Base-by-base conservation (phyloP, 768 basidiomycete species). In the Suillus placidus region DNA sequence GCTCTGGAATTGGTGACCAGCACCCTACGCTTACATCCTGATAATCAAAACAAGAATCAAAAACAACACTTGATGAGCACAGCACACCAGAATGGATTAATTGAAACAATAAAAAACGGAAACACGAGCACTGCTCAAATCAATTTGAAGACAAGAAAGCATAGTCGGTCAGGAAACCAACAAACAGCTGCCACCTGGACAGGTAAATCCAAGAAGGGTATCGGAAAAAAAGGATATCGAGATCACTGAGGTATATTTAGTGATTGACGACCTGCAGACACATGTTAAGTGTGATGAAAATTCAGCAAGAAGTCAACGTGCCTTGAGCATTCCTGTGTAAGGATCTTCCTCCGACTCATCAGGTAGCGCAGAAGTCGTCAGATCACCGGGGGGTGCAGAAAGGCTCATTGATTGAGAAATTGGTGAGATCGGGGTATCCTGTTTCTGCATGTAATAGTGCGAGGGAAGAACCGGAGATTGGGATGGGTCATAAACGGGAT, bases 401-500 rank as follows among this genome's bases (percentile, higher is more conserved):
- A 45, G 45, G 55, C 20, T 65, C 58, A 47, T 35, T 38, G 51
- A 55, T n/a, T 12, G 42, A 35, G 61, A 34, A 52, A 54, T 45
- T 8, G 62, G 66, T 6, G 66, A 51, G 45, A 43, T 13, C 6
- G 23, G n/a, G 52, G 51, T 64, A 37, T 68, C 68, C 14, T 64
- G 64, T 14, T 38, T 42, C 32, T 32, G 30, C 34, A 37, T n/a
- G 49, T 68, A 61, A 40, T 60, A 60, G 35, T 74, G 74, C 3
- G 67, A 64, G 32, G 77, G 76, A 23, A 73, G 45, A 47, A 71
- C 64, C n/a, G 69, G 70, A 18, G 69, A 4, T 26, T 64, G 66
- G 67, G 71, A 66, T 16, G 74, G 76, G 60, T 74, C 70, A 45
- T 72, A 68, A 10, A 70, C 37, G 0, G 73, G 69, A 23, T 60